Conservation (phyloP, 495 filamentous ascomycete species). For the Gamarada debralockiae region DNA sequence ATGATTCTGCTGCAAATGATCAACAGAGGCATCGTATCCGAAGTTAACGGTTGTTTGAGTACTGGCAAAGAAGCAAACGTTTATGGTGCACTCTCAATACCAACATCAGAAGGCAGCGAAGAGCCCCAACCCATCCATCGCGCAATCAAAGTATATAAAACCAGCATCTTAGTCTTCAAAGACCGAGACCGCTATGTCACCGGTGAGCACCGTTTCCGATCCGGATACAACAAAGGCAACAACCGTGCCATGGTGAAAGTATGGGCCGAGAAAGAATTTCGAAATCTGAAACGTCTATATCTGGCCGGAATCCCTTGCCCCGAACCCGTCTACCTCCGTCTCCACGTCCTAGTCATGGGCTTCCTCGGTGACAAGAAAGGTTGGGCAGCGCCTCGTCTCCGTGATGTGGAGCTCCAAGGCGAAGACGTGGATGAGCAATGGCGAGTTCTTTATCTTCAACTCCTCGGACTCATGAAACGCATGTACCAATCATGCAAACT, state of each 20-base stretch:
- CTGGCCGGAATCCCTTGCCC: conserved; percentile 83
- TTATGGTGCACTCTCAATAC: conserved; percentile 68
- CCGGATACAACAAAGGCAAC: conserved; percentile 87
- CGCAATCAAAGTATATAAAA: conserved; percentile 98
- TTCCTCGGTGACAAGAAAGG: conserved; percentile 88
- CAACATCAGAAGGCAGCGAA: conserved; percentile 30
- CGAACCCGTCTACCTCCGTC: conserved; percentile 79
- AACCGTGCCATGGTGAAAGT: conserved; percentile 94
- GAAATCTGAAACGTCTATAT: conserved; percentile 82
- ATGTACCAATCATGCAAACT: conserved; percentile 88
- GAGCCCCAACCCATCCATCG: conserved; percentile 51
- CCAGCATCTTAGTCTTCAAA: conserved; percentile 93
- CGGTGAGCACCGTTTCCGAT: conserved; percentile 79
- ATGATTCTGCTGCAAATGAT: conserved; percentile 96
- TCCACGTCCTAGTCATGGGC: conserved; percentile 89
- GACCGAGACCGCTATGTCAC: conserved; percentile 92
- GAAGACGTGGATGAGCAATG: conserved; percentile 54
- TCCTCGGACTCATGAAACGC: conserved; percentile 82
- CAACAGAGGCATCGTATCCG: conserved; percentile 75
- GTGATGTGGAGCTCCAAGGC: conserved; percentile 63
- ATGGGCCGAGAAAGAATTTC: conserved; percentile 98
- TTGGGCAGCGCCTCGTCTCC: conserved; percentile 77
- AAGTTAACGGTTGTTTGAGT: conserved; percentile 86
- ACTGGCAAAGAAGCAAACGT: conserved; percentile 98
- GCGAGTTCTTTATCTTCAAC: conserved; percentile 73